Evolutionary conservation across 176 grass and related monocot genomes (phyloP).

Genomic region (Chloris gayana): DNA sequence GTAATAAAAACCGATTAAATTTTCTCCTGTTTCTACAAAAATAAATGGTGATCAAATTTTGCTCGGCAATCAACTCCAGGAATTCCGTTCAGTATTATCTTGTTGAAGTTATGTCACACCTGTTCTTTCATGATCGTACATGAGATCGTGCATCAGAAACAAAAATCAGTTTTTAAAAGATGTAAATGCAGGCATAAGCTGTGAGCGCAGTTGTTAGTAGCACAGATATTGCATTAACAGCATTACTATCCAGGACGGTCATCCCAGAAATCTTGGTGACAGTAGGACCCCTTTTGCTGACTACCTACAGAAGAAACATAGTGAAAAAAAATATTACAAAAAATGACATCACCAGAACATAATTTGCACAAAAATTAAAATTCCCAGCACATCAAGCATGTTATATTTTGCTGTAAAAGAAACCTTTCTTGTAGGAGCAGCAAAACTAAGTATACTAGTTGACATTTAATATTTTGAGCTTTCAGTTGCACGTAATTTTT

Average conservation of each 20-base stretch:
- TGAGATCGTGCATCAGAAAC: constrained; percentile 5
- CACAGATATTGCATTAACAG: constrained; percentile 81
- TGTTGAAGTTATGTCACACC: neutral
- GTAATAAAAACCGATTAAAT: neutral
- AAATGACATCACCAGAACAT: constrained; percentile 14
- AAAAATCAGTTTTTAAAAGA: constrained; percentile 55
- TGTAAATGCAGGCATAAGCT: constrained; percentile 65
- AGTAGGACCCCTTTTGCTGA: constrained; percentile 67
- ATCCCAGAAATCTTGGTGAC: constrained; percentile 86
- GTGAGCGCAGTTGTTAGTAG: constrained; percentile 70
- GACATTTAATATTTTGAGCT: neutral
- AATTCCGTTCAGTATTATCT: constrained; percentile 16
- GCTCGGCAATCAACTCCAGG: constrained; percentile 1
- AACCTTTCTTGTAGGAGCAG: neutral
- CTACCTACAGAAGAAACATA: constrained; percentile 65
- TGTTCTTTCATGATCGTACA: constrained; percentile 6
- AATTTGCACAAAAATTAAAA: constrained; percentile 12
- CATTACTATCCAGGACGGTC: constrained; percentile 81
- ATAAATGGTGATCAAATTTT: neutral
- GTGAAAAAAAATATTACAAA: constrained; percentile 22
- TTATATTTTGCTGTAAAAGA: constrained; percentile 6
- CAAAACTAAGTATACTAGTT: neutral
- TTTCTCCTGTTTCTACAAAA: neutral
- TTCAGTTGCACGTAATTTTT: constrained; percentile 17
- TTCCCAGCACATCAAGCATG: neutral